Evolutionary conservation across 2,329 filamentous ascomycete genomes (phyloP).

Genomic region (Pseudogymnoascus sp.): DNA sequence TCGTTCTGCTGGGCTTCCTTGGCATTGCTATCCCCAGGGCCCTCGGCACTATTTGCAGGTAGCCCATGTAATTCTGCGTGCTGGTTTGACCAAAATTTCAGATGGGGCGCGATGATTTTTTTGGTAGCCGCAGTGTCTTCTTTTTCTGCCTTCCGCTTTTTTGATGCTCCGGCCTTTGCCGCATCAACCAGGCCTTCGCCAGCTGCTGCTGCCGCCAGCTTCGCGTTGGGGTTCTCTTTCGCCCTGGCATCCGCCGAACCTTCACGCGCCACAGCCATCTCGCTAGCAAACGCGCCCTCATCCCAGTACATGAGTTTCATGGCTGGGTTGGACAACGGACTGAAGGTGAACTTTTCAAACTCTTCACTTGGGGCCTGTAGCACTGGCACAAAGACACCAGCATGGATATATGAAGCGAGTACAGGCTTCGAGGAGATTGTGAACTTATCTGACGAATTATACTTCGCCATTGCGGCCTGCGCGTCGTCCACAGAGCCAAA

Average conservation of each 20-base stretch:
- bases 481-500: slow-evolving; percentile 73
- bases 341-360: slow-evolving; percentile 60
- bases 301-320: slow-evolving; percentile 73
- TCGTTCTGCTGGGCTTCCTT: slow-evolving; percentile 21
- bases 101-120: slow-evolving; percentile 54
- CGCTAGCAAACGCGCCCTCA: slow-evolving; percentile 63
- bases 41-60: slow-evolving; percentile 33
- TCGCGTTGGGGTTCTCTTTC: slow-evolving; percentile 29
- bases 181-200: slow-evolving; percentile 32
- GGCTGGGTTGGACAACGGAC: slow-evolving; percentile 60
- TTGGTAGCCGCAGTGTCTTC: slow-evolving; percentile 33
- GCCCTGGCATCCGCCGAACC: slow-evolving; percentile 28
- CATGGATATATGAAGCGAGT: slow-evolving; percentile 68
- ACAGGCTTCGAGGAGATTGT: slow-evolving; percentile 71
- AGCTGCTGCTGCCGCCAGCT: slow-evolving; percentile 36
- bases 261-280: slow-evolving; percentile 52
- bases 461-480: slow-evolving; percentile 65
- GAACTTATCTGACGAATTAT: slow-evolving; percentile 66
- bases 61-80: slow-evolving; percentile 60
- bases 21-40: slow-evolving; percentile 19
- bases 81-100: slow-evolving; percentile 67
- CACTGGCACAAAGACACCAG: slow-evolving; percentile 77
- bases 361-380: slow-evolving; percentile 50
- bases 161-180: slow-evolving; percentile 34
- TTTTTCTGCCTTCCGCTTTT: slow-evolving; percentile 52